A percentile compares a stretch with the other conserved stretches of the same genome.
These are phyloP conservation scores for Globisporangium abappressorium DNA, from an alignment of 352 stramenopile genomes.

Conservation along the genomic window DNA sequence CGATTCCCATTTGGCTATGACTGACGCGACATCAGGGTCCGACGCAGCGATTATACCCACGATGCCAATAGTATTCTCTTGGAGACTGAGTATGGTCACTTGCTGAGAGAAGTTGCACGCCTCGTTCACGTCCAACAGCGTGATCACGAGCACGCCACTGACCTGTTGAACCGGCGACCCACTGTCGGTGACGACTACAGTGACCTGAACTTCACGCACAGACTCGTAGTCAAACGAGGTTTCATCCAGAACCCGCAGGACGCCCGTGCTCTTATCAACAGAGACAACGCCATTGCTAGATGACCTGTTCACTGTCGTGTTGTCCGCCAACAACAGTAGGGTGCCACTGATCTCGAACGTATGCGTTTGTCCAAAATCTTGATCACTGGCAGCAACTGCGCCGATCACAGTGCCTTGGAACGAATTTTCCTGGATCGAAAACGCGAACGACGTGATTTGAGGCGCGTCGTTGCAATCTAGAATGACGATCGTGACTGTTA, in stretches of 20 bases:
- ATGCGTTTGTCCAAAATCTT: conserved; percentile 13
- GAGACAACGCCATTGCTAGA: neutral
- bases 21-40: neutral
- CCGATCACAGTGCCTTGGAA: neutral
- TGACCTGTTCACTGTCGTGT: neutral
- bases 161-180: neutral
- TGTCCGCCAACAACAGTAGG: neutral
- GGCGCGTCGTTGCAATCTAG: conserved; percentile 12
- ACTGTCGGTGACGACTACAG: conserved; percentile 2
- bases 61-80: neutral
- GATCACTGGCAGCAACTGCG: conserved; percentile 1
- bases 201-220: conserved; percentile 5
- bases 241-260: neutral
- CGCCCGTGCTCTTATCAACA: neutral
- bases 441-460: neutral
- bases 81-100: neutral
- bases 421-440: conserved; percentile 6
- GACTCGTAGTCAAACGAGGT: conserved; percentile 7
- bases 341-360: conserved; percentile 1
- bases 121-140: conserved; percentile 8
- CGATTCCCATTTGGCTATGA: conserved; percentile 1
- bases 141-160: neutral
- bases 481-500: neutral
- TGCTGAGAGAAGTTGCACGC: conserved; percentile 1
- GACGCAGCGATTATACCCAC: neutral